Evolutionary conservation across 192 early-diverging fungal genomes (phyloP).

Genomic region (Rhizoclosmatium globosum): DNA sequence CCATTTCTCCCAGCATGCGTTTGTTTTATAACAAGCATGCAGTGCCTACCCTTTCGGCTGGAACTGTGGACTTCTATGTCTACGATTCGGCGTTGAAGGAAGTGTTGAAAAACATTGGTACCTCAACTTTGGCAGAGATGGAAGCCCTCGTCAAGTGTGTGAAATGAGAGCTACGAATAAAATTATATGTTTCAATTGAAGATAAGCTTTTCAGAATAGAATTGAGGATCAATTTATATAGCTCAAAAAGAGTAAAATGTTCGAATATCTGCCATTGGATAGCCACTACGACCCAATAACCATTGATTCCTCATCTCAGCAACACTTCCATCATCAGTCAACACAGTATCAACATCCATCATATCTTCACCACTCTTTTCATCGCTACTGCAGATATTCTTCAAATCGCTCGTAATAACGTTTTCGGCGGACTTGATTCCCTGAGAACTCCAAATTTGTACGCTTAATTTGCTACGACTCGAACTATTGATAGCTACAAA

Average conservation of each 20-base stretch:
- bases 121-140: too few relatives aligned
- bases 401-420: conserved; percentile 3
- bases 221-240: not conserved
- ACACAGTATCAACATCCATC: not conserved
- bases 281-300: not conserved
- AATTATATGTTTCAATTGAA: too few relatives aligned
- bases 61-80: too few relatives aligned
- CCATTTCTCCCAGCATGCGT: too few relatives aligned
- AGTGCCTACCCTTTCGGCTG: too few relatives aligned
- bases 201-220: too few relatives aligned
- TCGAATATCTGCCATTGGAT: not conserved
- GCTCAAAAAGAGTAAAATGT: not conserved
- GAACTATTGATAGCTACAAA: conserved; percentile 61
- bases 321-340: not conserved
- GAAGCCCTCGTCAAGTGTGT: too few relatives aligned
- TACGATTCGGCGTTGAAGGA: too few relatives aligned
- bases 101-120: too few relatives aligned
- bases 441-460: conserved; percentile 58
- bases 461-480: conserved; percentile 68
- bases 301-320: conserved; percentile 2
- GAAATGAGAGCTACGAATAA: too few relatives aligned
- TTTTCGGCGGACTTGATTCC: conserved; percentile 6
- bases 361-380: not conserved
- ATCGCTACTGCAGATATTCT: too few relatives aligned
- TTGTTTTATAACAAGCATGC: too few relatives aligned